Evolutionary conservation across 139 green algal genomes (phyloP), one percentile per base, ranked within the genome.

Genomic region (Mychonastes homosphaera): DNA sequence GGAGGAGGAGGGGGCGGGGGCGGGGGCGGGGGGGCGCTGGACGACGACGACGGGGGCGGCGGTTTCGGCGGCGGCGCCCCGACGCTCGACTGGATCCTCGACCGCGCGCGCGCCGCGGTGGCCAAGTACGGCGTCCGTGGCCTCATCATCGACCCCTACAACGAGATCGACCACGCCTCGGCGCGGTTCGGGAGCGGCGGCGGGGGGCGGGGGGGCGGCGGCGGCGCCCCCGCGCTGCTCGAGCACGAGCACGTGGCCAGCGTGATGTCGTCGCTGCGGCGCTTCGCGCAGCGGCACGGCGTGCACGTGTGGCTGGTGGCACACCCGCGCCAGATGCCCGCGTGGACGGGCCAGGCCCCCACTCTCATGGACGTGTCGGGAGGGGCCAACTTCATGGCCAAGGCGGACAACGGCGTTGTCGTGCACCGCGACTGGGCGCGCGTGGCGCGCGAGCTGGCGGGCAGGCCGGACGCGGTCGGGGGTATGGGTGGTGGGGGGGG

Each of bases 221-320:
- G 76, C 38, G 67, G 80, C 13, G 57, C 63, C 1, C 23, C 50
- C 8, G 41, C 66, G 61, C 75, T 80, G 68, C 86, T 35, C 28
- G 90, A 97, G 72, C 97, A 89, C 12, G 88, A 97, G 79, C 95
- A 96, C 56, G 84, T 98, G 18, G 90, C 75, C 72, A 56, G 79
- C 33, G 91, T 98, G 85, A 76, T 98, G 45, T 87, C 85, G 32
- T 88, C 95, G 70, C 61, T 71, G 34, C 80, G 84, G 63, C 67
- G 76, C 28, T 90, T 90, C 63, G 81, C 82, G 2, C 73, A 92
- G 77, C 74, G 79, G 39, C 64, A 92, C 70, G 67, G 84, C 28
- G 85, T 91, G 44, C 91, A 98, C 65, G 91, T 98, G 19, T 98
- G 89, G 89, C 88, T 98, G 64, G 91, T 98, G 29, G 91, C 89